Evolutionary conservation across 1,139 yeast genomes (phyloP).

Genomic region (Blastobotrys persicus): DNA sequence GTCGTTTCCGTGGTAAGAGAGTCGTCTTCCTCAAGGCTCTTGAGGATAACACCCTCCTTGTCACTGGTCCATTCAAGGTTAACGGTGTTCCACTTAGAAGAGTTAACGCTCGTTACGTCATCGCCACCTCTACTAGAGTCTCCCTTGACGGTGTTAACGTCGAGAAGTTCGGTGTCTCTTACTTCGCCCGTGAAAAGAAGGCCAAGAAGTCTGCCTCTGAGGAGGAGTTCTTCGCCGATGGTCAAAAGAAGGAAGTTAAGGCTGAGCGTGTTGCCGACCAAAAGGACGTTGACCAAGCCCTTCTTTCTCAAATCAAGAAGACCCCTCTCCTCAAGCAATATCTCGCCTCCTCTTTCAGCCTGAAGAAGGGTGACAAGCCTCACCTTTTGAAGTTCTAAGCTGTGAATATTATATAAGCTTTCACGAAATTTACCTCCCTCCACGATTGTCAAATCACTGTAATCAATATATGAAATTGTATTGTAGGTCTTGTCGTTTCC

Average conservation of each 20-base stretch:
- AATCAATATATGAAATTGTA: slow-evolving; percentile 9
- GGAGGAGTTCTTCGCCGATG: slow-evolving; percentile 93
- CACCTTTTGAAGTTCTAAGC: slow-evolving; percentile 94
- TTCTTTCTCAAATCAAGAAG: slow-evolving; percentile 92
- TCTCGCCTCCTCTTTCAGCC: slow-evolving; percentile 94
- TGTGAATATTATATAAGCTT: slow-evolving; percentile 9
- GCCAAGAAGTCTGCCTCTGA: slow-evolving; percentile 80
- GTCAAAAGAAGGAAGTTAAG: slow-evolving; percentile 81
- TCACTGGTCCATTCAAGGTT: slow-evolving; percentile 99
- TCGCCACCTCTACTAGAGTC: slow-evolving; percentile 96
- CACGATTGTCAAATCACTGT: slow-evolving; percentile 9
- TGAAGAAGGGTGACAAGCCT: slow-evolving; percentile 99
- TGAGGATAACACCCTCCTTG: slow-evolving; percentile 98
- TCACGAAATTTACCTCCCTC: slow-evolving; percentile 8
- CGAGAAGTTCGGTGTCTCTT: slow-evolving; percentile 89
- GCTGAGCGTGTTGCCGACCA: slow-evolving; percentile 98
- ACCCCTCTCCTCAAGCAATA: slow-evolving; percentile 97
- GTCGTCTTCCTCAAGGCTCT: slow-evolving; percentile 97
- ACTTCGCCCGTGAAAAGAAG: slow-evolving; percentile 95
- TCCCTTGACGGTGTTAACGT: slow-evolving; percentile 78
- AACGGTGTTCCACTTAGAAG: slow-evolving; percentile 99
- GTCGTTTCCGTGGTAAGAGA: slow-evolving; percentile 99
- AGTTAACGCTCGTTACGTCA: slow-evolving; percentile 98
- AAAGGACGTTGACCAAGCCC: slow-evolving; percentile 92
- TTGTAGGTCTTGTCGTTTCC: too few relatives aligned